These are phyloP conservation scores for Lachancea meyersii DNA, from an alignment of 805 yeast species.

Conservation along the genomic window DNA sequence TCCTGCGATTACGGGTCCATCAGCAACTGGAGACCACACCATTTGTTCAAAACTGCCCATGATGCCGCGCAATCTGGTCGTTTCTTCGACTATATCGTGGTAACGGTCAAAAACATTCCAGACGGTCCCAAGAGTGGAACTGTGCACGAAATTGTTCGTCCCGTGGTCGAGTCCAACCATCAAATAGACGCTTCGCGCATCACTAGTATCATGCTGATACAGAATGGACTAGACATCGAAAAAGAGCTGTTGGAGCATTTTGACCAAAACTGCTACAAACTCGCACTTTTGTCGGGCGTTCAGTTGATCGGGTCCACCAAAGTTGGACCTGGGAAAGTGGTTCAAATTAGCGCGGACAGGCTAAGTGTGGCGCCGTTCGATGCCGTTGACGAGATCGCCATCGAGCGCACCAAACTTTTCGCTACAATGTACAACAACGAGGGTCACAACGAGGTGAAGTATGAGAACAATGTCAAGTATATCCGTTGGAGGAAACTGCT, in stretches of 20 bases:
- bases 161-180: slow-evolving; percentile 40
- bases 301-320: slow-evolving; percentile 58
- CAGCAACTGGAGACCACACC: slow-evolving; percentile 52
- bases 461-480: slow-evolving; percentile 40
- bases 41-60: slow-evolving; percentile 39
- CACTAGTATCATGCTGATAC: slow-evolving; percentile 43
- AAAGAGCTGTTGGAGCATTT: slow-evolving; percentile 43
- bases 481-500: slow-evolving; percentile 60
- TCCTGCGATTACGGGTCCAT: slow-evolving; percentile 59
- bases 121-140: slow-evolving; percentile 43
- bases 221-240: slow-evolving; percentile 4
- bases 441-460: slow-evolving; percentile 36
- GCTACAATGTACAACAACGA: slow-evolving; percentile 40
- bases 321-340: slow-evolving; percentile 39
- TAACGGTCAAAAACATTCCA: slow-evolving; percentile 64
- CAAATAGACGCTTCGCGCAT: slow-evolving; percentile 12
- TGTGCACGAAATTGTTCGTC: slow-evolving; percentile 46
- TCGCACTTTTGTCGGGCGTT: slow-evolving; percentile 49
- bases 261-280: slow-evolving; percentile 23
- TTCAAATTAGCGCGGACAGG: slow-evolving; percentile 47
- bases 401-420: slow-evolving; percentile 33
- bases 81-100: slow-evolving; percentile 52
- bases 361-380: slow-evolving; percentile 49
- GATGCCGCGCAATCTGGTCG: slow-evolving; percentile 40
- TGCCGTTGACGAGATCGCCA: slow-evolving; percentile 29